Evolutionary conservation across 2,329 filamentous ascomycete species (phyloP), one percentile per base, ranked within the genome.

Genomic region (Chrysosphaeria jannelii): DNA sequence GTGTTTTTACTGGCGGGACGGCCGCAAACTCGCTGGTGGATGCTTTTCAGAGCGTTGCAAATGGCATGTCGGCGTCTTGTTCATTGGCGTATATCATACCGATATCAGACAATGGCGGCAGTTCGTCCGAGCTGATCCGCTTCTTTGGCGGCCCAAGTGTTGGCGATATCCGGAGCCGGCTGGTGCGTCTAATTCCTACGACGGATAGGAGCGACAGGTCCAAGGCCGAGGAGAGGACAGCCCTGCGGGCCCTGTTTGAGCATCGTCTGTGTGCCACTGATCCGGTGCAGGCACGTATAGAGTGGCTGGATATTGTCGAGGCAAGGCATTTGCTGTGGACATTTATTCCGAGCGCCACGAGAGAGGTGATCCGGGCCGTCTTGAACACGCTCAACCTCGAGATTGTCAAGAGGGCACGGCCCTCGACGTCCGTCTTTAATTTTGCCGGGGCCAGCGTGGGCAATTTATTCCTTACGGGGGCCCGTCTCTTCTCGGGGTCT

Each of bases 11-110:
- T 1, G 78, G 78, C 19, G 79, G 79, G 25, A 90, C 75, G 33
- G 81, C 79, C n/a, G 78, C 81, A 5, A 93, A 91, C 39, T 88
- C 59, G 36, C 57, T 91, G 5, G 81, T 91, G 19, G 81, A 91
- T 40, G 72, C 90, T 8, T 91, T 91, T 44, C 67, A 59, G 34
- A 47, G 48, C 10, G 51, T 72, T 8, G 27, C 23, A 0, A 14
- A 25, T 5, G 16, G 51, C 59, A 8, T 33, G n/a, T 25, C 24
- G 9, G 18, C 5, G 8, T 45, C 55, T 19, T 70, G 68, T 36
- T 49, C 56, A 3, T 46, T 88, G 20, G 75, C 62, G 44, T 88
- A 89, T 42, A 64, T 91, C 28, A 89, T 93, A 24, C 81, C 81
- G 17, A 90, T 91, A 39, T 85, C 72, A 32, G 81, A 93, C 46